These are phyloP conservation scores for Lipomyces sp. DNA, from an alignment of 805 yeast genomes.

Conservation along the genomic window DNA sequence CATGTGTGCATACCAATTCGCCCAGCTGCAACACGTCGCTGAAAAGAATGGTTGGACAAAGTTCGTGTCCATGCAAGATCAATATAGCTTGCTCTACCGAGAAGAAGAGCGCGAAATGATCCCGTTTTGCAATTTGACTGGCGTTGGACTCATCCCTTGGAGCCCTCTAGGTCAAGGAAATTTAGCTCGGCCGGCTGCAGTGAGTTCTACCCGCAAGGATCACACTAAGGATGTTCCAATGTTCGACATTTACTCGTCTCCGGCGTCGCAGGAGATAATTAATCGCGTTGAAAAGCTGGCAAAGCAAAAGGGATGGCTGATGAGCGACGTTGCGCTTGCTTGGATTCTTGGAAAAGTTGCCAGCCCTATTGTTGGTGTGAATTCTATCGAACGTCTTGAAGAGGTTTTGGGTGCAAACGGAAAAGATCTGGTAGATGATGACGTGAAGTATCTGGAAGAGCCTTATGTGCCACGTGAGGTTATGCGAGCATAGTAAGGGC, in stretches of 20 bases:
- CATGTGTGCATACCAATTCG: conserved; percentile 56
- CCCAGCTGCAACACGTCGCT: conserved; percentile 51
- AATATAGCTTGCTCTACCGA: conserved; percentile 53
- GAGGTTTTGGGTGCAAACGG: conserved; percentile 48
- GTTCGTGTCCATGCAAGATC: conserved; percentile 57
- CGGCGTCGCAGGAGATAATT: conserved; percentile 37
- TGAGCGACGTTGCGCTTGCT: conserved; percentile 54
- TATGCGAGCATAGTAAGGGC: too few species aligned
- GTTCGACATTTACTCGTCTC: conserved; percentile 1
- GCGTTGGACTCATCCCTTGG: conserved; percentile 60
- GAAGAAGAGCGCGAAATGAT: conserved; percentile 64
- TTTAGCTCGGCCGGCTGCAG: conserved; percentile 46
- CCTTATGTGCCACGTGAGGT: conserved; percentile 35
- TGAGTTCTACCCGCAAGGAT: not conserved
- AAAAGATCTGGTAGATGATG: conserved; percentile 41
- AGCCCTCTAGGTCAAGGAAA: conserved; percentile 56
- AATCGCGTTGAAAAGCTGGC: conserved; percentile 55
- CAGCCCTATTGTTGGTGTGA: conserved; percentile 55
- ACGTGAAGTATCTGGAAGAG: conserved; percentile 36
- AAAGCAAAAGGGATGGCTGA: conserved; percentile 44
- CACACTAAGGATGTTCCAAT: conserved; percentile 4
- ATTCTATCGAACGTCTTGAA: conserved; percentile 48
- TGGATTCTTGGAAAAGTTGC: conserved; percentile 54
- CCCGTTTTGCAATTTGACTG: conserved; percentile 50
- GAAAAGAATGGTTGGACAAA: conserved; percentile 55